These are phyloP conservation scores for Pseudogymnoascus sp. DNA, from an alignment of 2,329 filamentous ascomycete genomes.

Conservation along the genomic window DNA sequence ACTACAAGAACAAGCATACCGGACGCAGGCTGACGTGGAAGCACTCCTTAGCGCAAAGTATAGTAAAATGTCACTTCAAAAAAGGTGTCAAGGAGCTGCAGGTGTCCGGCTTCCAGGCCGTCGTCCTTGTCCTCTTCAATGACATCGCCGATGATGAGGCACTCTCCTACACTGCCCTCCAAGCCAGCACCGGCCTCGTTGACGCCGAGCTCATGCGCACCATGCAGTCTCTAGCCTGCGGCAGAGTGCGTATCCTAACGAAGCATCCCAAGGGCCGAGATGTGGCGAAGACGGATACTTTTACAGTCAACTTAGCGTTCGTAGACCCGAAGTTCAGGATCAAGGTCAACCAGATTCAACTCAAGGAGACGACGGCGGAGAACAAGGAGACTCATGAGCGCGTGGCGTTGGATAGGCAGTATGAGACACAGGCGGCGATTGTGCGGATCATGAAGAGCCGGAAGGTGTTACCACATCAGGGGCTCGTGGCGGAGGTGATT, in stretches of 20 bases:
- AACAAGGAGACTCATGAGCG: slow-evolving; percentile 90
- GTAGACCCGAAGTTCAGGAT: slow-evolving; percentile 74
- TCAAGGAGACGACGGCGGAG: slow-evolving; percentile 91
- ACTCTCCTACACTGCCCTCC: slow-evolving; percentile 67
- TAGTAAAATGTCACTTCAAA: slow-evolving; percentile 71
- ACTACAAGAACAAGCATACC: slow-evolving; percentile 84
- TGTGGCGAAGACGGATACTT: slow-evolving; percentile 68
- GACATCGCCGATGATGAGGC: slow-evolving; percentile 50
- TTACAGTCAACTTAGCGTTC: slow-evolving; percentile 72
- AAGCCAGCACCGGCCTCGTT: slow-evolving; percentile 62
- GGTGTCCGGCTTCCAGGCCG: slow-evolving; percentile 85
- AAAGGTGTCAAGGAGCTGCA: slow-evolving; percentile 79
- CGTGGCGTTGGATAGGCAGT: slow-evolving; percentile 80
- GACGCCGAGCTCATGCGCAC: slow-evolving; percentile 78
- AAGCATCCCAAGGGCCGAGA: slow-evolving; percentile 84
- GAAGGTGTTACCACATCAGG: slow-evolving; percentile 77
- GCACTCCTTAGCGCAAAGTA: slow-evolving; percentile 83
- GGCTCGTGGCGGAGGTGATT: slow-evolving; percentile 86
- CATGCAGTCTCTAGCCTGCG: slow-evolving; percentile 89
- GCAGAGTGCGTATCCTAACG: slow-evolving; percentile 70
- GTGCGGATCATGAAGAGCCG: slow-evolving; percentile 94
- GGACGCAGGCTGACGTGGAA: slow-evolving; percentile 86
- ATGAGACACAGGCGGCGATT: slow-evolving; percentile 94
- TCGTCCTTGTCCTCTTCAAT: slow-evolving; percentile 88
- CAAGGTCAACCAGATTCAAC: slow-evolving; percentile 98